A percentile compares a stretch with the other conserved stretches of the same genome.
phyloP scores from a whole-genome alignment of 192 early-diverging fungal species.

The Gaertneriomyces sp. region DNA sequence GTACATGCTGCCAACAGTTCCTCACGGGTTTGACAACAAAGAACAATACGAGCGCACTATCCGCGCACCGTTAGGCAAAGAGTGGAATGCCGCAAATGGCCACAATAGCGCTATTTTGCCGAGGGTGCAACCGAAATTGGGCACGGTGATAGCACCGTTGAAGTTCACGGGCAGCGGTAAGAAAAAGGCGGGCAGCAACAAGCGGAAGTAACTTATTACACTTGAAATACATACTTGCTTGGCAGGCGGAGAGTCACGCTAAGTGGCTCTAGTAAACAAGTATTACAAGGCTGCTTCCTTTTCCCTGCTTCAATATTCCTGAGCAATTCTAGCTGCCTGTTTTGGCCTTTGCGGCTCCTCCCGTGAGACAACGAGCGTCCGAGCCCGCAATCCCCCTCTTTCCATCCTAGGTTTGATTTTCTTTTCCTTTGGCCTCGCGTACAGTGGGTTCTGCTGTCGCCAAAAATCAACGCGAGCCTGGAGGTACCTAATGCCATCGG shows the following conservation, averaged over 20 bases:
- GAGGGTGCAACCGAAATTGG: conserved; percentile 75
- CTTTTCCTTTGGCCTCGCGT: conserved; percentile 47
- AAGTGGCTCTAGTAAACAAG: too few relatives aligned
- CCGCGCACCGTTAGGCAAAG: conserved; percentile 83
- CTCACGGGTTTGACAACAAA: conserved; percentile 76
- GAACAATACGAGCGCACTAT: conserved; percentile 89
- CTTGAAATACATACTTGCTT: too few relatives aligned
- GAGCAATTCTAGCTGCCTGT: too few relatives aligned
- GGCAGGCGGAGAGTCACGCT: too few relatives aligned
- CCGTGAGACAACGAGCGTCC: neutral
- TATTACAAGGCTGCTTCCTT: too few relatives aligned
- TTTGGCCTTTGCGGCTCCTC: too few relatives aligned
- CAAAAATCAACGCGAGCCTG: conserved; percentile 51
- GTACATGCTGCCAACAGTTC: conserved; percentile 69
- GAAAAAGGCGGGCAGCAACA: neutral
- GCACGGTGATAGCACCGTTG: conserved; percentile 84
- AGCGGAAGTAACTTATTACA: too few relatives aligned
- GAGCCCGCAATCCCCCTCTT: conserved; percentile 19
- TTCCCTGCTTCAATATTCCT: too few relatives aligned
- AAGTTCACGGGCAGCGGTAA: conserved; percentile 11
- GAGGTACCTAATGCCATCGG: conserved; percentile 52
- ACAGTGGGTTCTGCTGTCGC: conserved; percentile 59
- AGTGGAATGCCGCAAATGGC: conserved; percentile 86
- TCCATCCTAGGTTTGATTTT: conserved; percentile 42
- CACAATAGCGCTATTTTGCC: conserved; percentile 76